Evolutionary conservation across 2,329 filamentous ascomycete species (phyloP).

Genomic region (Fusarium euwallaceae): DNA sequence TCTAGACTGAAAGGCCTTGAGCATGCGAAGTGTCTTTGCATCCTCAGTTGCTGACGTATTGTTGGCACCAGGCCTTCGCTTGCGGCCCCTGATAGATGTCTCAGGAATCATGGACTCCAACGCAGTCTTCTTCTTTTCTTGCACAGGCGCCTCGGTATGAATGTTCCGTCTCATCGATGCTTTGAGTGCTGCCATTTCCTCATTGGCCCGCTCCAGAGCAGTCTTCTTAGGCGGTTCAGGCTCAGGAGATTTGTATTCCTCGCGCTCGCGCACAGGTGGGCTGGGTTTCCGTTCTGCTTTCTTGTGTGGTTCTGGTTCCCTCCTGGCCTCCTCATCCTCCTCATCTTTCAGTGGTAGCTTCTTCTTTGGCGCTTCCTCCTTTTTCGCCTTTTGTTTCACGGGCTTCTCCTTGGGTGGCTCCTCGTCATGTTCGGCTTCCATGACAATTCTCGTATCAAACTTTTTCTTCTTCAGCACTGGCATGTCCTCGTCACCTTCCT

Average conservation of each 20-base stretch:
- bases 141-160: conserved; percentile 59
- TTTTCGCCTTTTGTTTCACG: conserved; percentile 48
- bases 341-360: conserved; percentile 30
- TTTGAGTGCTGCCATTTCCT: conserved; percentile 84
- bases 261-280: conserved; percentile 23
- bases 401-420: conserved; percentile 44
- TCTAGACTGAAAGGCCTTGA: conserved; percentile 84
- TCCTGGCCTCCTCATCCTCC: conserved; percentile 21
- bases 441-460: conserved; percentile 82
- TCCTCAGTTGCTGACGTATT: conserved; percentile 69
- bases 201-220: conserved; percentile 78
- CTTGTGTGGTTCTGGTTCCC: conserved; percentile 6
- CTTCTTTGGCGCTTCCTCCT: conserved; percentile 44
- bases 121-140: conserved; percentile 74
- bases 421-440: conserved; percentile 60
- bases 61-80: conserved; percentile 71
- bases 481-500: conserved; percentile 67
- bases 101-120: conserved; percentile 81
- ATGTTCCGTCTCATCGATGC: conserved; percentile 82
- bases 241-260: conserved; percentile 41
- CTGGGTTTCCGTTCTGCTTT: conserved; percentile 29
- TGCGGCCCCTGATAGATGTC: conserved; percentile 78
- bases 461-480: conserved; percentile 81
- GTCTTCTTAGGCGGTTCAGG: conserved; percentile 58
- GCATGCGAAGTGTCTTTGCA: conserved; percentile 74